Conservation (phyloP, 2,329 filamentous ascomycete species). For the Leptodontidium sp. region DNA sequence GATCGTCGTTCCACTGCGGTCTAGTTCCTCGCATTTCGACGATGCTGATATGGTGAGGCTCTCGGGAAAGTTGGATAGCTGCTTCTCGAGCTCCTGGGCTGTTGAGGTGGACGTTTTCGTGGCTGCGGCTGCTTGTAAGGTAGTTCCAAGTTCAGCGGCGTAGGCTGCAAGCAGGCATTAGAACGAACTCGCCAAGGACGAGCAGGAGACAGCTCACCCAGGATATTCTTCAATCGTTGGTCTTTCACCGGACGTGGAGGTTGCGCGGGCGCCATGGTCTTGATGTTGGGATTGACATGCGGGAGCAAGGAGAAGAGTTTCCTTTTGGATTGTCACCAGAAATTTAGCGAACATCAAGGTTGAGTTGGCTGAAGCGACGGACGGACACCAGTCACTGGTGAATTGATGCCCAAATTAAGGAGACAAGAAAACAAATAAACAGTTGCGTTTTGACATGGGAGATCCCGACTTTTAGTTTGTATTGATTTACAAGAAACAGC, state of each 20-base stretch:
- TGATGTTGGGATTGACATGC: constrained; percentile 9
- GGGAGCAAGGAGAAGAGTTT: not conserved
- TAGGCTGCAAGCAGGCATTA: constrained; percentile 37
- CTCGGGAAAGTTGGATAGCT: constrained; percentile 48
- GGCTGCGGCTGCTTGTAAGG: constrained; percentile 35
- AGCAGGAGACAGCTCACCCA: constrained; percentile 42
- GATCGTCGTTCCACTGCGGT: constrained; percentile 62
- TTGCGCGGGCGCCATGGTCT: constrained; percentile 35
- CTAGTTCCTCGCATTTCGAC: constrained; percentile 57
- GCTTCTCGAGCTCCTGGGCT: constrained; percentile 52
- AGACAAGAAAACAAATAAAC: not conserved
- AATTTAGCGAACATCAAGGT: constrained; percentile 11
- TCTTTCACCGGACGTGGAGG: constrained; percentile 41
- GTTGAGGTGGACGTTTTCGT: constrained; percentile 43
- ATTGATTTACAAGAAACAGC: constrained; percentile 15
- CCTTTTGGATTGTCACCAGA: not conserved
- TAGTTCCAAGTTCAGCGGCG: constrained; percentile 37
- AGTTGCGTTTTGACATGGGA: not conserved
- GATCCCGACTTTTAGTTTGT: not conserved
- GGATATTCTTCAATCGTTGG: constrained; percentile 46
- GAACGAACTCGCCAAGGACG: constrained; percentile 28
- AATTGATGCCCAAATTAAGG: no score
- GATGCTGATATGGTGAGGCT: constrained; percentile 43
- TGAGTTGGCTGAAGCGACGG: not conserved
- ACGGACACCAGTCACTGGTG: not conserved